Percentiles rank a stretch among this genome's conserved stretches.
These are phyloP conservation scores for Datura wrightii DNA, from an alignment of 257 asterid genomes.

Conservation along the genomic window DNA sequence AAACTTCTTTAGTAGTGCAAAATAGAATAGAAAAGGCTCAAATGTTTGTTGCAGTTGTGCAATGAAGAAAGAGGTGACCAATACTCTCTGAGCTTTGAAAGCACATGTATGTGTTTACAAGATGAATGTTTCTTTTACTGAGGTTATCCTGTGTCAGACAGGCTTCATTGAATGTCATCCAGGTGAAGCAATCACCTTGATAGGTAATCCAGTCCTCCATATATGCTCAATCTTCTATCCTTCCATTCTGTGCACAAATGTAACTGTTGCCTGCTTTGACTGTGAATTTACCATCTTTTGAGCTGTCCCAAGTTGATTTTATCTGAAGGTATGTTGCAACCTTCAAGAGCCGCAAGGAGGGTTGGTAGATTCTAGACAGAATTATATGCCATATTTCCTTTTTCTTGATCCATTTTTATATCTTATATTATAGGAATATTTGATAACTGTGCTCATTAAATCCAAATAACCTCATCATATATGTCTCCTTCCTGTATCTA, in stretches of 20 bases:
- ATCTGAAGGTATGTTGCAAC: neutral
- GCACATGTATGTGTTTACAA: neutral
- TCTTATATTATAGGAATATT: neutral
- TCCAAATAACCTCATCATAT: neutral
- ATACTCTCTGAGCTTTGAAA: neutral
- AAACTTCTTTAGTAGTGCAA: neutral
- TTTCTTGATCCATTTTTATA: neutral
- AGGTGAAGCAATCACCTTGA: conserved; percentile 10
- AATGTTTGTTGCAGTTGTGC: conserved; percentile 17
- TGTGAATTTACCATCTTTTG: neutral
- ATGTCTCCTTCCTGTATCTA: neutral
- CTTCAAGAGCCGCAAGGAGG: neutral
- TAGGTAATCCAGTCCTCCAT: neutral
- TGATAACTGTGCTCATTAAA: neutral
- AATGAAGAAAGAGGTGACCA: neutral
- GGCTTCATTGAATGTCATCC: neutral
- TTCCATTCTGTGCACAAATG: neutral
- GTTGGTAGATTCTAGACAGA: neutral
- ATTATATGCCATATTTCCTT: neutral
- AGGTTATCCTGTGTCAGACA: neutral
- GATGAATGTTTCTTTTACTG: neutral
- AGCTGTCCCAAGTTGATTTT: neutral
- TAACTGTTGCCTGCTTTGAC: conserved; percentile 11
- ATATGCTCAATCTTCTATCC: neutral
- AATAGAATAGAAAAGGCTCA: conserved; percentile 10